phyloP scores from a whole-genome alignment of 345 rosid genomes.

The Eucalyptus caleyi region DNA sequence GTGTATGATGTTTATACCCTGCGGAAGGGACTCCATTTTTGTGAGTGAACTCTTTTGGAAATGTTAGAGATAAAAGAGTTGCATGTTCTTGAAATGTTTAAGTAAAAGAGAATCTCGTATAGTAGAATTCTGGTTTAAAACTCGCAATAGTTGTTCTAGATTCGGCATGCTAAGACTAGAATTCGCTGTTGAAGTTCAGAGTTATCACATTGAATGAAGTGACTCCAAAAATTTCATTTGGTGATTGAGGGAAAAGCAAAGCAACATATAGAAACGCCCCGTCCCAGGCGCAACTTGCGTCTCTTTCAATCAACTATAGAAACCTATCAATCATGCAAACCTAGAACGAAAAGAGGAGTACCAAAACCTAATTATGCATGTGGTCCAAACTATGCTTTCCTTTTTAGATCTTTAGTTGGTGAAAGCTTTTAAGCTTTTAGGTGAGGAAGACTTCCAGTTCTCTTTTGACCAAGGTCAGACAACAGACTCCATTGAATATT shows the following conservation, averaged over 20 bases:
- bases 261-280: not conserved
- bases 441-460: not conserved
- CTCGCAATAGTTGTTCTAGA: not conserved
- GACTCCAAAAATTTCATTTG: not conserved
- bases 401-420: not conserved
- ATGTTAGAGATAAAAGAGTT: not conserved
- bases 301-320: not conserved
- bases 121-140: not conserved
- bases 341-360: not conserved
- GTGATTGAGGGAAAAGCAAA: not conserved
- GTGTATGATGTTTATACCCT: not conserved
- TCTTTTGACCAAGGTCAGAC: not conserved
- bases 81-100: not conserved
- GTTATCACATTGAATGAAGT: not conserved
- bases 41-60: not conserved
- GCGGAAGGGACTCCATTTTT: not conserved
- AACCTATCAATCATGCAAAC: not conserved
- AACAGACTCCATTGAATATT: not conserved
- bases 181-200: not conserved
- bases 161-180: not conserved
- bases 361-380: not conserved
- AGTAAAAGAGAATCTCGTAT: not conserved
- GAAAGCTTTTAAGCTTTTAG: not conserved
- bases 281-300: not conserved
- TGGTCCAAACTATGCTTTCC: not conserved